Conservation (phyloP, 495 filamentous ascomycete genomes). For the Daldinia concentrica region DNA sequence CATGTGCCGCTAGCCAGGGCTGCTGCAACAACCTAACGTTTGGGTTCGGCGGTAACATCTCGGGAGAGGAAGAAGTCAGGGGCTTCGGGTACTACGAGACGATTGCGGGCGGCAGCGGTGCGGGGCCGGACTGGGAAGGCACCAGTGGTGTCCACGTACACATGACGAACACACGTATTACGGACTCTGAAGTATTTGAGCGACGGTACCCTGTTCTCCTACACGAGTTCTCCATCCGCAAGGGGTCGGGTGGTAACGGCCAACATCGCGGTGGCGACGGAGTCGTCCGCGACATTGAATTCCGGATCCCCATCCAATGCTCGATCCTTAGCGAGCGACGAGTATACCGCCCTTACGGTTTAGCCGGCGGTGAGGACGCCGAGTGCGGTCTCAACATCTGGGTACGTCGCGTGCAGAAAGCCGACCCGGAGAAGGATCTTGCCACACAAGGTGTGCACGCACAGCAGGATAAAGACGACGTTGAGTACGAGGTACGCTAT, state of each 20-base stretch:
- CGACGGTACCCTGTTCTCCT: constrained; percentile 89
- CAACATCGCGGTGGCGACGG: constrained; percentile 87
- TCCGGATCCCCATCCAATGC: constrained; percentile 86
- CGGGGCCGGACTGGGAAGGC: constrained; percentile 86
- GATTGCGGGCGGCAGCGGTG: constrained; percentile 91
- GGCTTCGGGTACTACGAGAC: constrained; percentile 99
- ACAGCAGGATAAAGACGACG: constrained; percentile 44
- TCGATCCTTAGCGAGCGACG: constrained; percentile 89
- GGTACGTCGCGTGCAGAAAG: constrained; percentile 72
- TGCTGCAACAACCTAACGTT: constrained; percentile 93
- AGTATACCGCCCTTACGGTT: constrained; percentile 87
- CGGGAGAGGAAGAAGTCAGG: constrained; percentile 66
- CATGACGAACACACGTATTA: constrained; percentile 99
- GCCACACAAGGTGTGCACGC: constrained; percentile 44
- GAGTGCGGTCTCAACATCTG: constrained; percentile 85
- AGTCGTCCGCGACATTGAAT: constrained; percentile 93
- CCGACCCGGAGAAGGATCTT: constrained; percentile 56
- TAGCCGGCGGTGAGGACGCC: constrained; percentile 86
- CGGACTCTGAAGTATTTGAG: constrained; percentile 95
- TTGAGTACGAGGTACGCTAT: constrained; percentile 67
- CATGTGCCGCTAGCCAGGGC: constrained; percentile 90
- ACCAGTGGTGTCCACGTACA: constrained; percentile 92
- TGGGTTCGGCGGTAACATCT: constrained; percentile 80
- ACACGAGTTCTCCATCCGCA: constrained; percentile 79
- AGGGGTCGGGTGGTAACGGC: constrained; percentile 75